phyloP scores from a whole-genome alignment of 306 rosid genomes.

The Ormosia semicastrata region DNA sequence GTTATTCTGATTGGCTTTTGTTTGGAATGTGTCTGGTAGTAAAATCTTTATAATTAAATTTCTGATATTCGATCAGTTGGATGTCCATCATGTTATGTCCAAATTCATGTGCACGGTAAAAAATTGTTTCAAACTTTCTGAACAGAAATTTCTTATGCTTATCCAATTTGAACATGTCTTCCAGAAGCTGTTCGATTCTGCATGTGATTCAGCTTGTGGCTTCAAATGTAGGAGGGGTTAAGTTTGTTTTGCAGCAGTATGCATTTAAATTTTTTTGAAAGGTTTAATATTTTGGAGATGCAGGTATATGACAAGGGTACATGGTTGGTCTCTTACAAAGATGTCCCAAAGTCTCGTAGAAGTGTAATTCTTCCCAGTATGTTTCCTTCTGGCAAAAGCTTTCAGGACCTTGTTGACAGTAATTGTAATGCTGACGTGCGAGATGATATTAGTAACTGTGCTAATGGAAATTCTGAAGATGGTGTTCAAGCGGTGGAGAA shows the following conservation, averaged over 20 bases:
- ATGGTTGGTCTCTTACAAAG: slow-evolving; percentile 69
- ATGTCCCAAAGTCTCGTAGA: slow-evolving; percentile 66
- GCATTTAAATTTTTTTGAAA: neutral
- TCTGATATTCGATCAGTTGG: slow-evolving; percentile 10
- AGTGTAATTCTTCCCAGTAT: slow-evolving; percentile 61
- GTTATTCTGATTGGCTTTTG: neutral
- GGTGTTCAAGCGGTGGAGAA: slow-evolving; percentile 35
- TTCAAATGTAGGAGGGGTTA: neutral
- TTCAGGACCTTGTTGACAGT: slow-evolving; percentile 30
- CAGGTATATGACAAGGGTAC: slow-evolving; percentile 83
- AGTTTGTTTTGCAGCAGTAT: neutral
- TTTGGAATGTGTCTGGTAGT: neutral
- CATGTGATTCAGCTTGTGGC: neutral
- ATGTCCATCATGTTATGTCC: neutral
- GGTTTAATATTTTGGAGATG: slow-evolving; percentile 27
- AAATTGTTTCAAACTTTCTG: neutral
- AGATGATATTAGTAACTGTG: slow-evolving; percentile 38
- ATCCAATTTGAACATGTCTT: slow-evolving; percentile 15
- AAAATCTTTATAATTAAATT: neutral
- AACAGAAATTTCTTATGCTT: neutral
- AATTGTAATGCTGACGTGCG: slow-evolving; percentile 34
- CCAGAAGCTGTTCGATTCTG: neutral
- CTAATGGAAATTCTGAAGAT: slow-evolving; percentile 46
- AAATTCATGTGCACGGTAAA: neutral
- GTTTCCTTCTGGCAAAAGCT: slow-evolving; percentile 85